phyloP scores from a whole-genome alignment of 2,329 filamentous ascomycete genomes.

The Chrysoporthe deuterocubensis region DNA sequence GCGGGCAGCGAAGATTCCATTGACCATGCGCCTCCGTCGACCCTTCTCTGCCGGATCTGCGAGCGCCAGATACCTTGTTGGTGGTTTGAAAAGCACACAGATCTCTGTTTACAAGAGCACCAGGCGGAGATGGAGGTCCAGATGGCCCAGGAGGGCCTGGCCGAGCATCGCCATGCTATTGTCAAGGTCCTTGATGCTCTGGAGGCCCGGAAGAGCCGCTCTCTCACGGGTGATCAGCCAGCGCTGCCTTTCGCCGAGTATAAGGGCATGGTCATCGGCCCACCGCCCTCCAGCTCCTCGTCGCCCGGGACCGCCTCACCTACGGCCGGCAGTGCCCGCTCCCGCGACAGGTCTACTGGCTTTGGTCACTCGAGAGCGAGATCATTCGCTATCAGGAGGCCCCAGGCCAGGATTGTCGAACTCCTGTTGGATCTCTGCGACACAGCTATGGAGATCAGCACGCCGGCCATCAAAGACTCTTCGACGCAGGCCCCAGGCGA shows the following conservation, averaged over 20 bases:
- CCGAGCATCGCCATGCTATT: conserved; percentile 91
- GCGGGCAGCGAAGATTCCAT: conserved; percentile 75
- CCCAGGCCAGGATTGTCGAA: conserved; percentile 91
- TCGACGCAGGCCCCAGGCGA: conserved; percentile 71
- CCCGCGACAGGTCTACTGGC: conserved; percentile 70
- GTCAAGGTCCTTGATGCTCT: conserved; percentile 93
- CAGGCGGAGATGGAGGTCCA: conserved; percentile 97
- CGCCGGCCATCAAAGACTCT: conserved; percentile 87
- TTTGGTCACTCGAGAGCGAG: conserved; percentile 80
- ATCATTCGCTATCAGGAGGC: conserved; percentile 89
- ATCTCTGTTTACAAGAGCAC: conserved; percentile 93
- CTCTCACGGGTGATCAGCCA: conserved; percentile 58
- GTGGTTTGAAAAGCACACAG: conserved; percentile 99
- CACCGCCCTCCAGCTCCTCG: conserved; percentile 70
- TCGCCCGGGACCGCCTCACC: conserved; percentile 75
- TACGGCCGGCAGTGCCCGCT: conserved; percentile 72
- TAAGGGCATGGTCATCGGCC: conserved; percentile 84
- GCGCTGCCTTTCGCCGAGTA: conserved; percentile 72
- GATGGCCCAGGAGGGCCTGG: conserved; percentile 88
- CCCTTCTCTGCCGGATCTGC: conserved; percentile 93
- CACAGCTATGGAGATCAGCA: conserved; percentile 92
- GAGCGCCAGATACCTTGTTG: conserved; percentile 96
- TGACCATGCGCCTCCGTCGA: conserved; percentile 77
- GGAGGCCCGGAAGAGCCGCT: conserved; percentile 75
- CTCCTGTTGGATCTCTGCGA: conserved; percentile 93